These are phyloP conservation scores for Acer yangbiense DNA, from an alignment of 345 rosid species.

Conservation along the genomic window DNA sequence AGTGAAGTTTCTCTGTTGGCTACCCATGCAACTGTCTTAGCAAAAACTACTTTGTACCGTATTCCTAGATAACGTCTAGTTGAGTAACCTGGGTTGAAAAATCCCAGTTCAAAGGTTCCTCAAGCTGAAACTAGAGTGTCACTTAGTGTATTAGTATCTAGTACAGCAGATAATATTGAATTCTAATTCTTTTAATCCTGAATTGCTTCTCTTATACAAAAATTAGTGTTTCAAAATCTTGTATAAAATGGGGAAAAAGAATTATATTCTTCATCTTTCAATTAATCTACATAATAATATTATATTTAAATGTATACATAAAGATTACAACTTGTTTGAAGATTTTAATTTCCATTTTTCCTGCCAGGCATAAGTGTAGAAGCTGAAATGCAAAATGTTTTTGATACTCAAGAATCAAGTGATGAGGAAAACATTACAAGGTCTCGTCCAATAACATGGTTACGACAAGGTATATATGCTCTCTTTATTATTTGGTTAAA, in stretches of 20 bases:
- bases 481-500: neutral
- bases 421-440: constrained; percentile 3
- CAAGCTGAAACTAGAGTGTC: constrained; percentile 23
- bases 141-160: constrained; percentile 7
- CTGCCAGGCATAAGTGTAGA: neutral
- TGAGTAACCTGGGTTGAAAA: constrained; percentile 34
- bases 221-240: neutral
- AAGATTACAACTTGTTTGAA: neutral
- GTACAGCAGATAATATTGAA: neutral
- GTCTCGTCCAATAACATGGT: neutral
- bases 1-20: constrained; percentile 28
- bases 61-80: constrained; percentile 42
- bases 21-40: constrained; percentile 40
- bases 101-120: constrained; percentile 42
- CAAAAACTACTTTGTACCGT: constrained; percentile 38
- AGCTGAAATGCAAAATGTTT: neutral
- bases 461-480: neutral
- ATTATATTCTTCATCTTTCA: neutral
- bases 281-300: too few relatives aligned
- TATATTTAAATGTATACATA: too few relatives aligned
- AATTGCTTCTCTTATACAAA: neutral
- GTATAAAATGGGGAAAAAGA: too few relatives aligned
- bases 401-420: neutral
- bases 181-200: neutral
- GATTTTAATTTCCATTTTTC: neutral